Conservation (phyloP, 257 asterid genomes). For the Ajuga chamaepitys region DNA sequence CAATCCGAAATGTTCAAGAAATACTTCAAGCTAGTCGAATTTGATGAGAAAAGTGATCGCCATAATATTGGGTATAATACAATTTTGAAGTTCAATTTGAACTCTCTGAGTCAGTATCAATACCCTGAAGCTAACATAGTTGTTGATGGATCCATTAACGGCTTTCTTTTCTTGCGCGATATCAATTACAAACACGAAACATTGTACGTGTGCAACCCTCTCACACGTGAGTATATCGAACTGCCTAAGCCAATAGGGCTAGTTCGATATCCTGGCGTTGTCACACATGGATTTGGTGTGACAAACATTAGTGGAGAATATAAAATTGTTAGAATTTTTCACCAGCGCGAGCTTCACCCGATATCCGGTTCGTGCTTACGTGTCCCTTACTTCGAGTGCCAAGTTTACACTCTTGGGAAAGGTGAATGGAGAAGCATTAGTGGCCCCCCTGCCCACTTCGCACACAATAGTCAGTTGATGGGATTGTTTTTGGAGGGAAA, state of each 20-base stretch:
- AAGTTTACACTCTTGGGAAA: conserved; percentile 38
- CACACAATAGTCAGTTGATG: conserved; percentile 5
- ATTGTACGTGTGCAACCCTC: conserved; percentile 35
- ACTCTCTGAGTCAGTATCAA: background rate
- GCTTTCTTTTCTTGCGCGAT: conserved; percentile 26
- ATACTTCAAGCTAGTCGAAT: conserved; percentile 17
- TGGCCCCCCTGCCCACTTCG: conserved; percentile 21
- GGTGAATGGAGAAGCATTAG: conserved; percentile 28
- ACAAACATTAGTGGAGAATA: conserved; percentile 15
- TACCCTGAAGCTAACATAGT: conserved; percentile 23
- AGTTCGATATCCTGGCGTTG: conserved; percentile 18
- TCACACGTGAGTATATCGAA: conserved; percentile 27
- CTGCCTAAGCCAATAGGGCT: conserved; percentile 15
- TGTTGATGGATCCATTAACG: conserved; percentile 35
- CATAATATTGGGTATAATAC: conserved; percentile 6
- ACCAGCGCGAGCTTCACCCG: conserved; percentile 22
- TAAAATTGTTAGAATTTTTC: conserved; percentile 44
- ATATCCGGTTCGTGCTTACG: conserved; percentile 9
- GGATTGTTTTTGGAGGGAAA: conserved; percentile 32
- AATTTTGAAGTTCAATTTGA: conserved; percentile 8
- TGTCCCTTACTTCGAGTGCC: conserved; percentile 24
- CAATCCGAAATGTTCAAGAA: conserved; percentile 16
- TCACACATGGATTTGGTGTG: conserved; percentile 32
- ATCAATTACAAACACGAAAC: conserved; percentile 21
- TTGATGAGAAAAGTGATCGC: conserved; percentile 10